Evolutionary conservation across 495 filamentous ascomycete species (phyloP), one percentile per base, ranked within the genome.

Genomic region (Articulospora tetracladia): DNA sequence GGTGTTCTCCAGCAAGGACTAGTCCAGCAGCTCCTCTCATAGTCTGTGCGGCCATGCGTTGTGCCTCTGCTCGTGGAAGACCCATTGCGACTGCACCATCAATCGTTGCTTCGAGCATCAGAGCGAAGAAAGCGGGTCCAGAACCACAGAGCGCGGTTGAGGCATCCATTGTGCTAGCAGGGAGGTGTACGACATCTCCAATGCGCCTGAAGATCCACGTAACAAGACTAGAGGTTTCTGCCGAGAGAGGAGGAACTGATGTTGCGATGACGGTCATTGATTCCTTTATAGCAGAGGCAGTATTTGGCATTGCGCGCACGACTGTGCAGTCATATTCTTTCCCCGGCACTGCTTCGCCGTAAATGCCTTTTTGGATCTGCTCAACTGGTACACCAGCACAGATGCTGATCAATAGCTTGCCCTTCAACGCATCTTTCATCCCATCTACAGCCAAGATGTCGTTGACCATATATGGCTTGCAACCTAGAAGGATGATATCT

Each of bases 11-110:
- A 7, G 89, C 89, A 23, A 89, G 70, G 32, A 93, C 86, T 59
- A 93, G 60, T 0, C 79, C 83, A 1, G 89, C 86, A 12, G 88
- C 82, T n/a, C 90, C 90, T 66, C 82, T 79, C 79, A 80, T 84
- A 22, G 85, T 87, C 75, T 93, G 90, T 25, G 90, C 90, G 39
- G 90, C 90, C 89, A 93, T 92, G 54, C 82, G 69, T 65, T 86
- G 85, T 3, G 89, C 89, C 72, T 93, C 90, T 2, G 82, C 86
- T 55, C 90, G 74, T 12, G 90, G 90, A 20, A 93, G 55, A 7
- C 90, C 90, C 86, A 92, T 89, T 23, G 91, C 88, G 0, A 93
- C 87, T 4, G 83, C 90, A 1, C 90, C 90, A 69, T 93, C 90
- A 13, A 87, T 83, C 27, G 88, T 80, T 24, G 86, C 86, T 66